Evolutionary conservation across 106 monocot species (phyloP), one percentile per base, ranked within the genome.

Genomic region (Triglochin maritima): DNA sequence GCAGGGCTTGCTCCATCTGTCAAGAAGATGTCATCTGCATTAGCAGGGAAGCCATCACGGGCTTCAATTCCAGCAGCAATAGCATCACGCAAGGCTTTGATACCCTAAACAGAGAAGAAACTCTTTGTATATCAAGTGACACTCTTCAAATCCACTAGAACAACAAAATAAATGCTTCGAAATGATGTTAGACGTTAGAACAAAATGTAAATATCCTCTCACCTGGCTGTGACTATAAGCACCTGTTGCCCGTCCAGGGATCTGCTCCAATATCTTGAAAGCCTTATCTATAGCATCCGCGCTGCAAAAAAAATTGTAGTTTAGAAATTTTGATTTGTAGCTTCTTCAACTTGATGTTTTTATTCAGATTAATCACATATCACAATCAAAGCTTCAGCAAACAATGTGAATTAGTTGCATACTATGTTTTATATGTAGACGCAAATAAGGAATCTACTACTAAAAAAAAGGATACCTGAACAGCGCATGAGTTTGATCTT

Each of bases 201-300:
- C 29, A 29, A 29, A 29, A 29, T 29, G 29, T 29, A 29, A 29
- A 29, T 29, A 29, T 29, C 29, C 29, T 67, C 69, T 66, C 72
- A 86, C 93, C 84, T 93, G 93, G 68, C 93, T 93, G 60, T 93
- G 93, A 76, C 93, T 93, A 58, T 93, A 93, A 62, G 93, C 93
- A 54, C 93, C 93, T 13, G 93, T 93, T 9, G 93, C 89, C 52
- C 80, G 77, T 56, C 86, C 86, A 65, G 93, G 93, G 68, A 93
- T 93, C 57, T 65, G 44, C 29, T 74, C 86, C 44, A 93, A 60
- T 67, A 89, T 80, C 66, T 86, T 44, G 69, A 68, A 71, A 57
- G 93, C 93, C 79, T 86, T 79, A 51, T 70, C 62, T 50, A 93
- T 89, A 13, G 93, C 69, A 86, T 93, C 93, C 7, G 84, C 43